Evolutionary conservation across 2,329 filamentous ascomycete genomes (phyloP), one percentile per base, ranked within the genome.

Genomic region (Neoarthrinium moseri): DNA sequence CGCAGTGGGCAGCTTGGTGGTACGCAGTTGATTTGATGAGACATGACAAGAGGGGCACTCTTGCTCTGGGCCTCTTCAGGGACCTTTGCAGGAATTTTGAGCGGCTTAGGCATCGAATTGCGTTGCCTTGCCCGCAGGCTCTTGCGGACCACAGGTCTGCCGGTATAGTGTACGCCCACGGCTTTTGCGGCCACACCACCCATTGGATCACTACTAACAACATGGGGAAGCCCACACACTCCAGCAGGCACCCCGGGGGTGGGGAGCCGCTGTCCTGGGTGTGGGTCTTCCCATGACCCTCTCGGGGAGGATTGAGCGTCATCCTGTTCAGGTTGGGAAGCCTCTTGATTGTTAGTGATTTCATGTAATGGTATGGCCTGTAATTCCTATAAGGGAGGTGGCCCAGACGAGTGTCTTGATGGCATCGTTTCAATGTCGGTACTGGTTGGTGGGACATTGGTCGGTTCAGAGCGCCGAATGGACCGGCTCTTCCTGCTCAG

Each of bases 331-430:
- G 40, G 7, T 22, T 15, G 41, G 41, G 41, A 20, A 29, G 33
- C 48, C 43, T 45, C 50, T 48, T 53, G 51, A 54, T 55, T 53
- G 49, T 59, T 58, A 53, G 64, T 62, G 64, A 67, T 56, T 60
- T 62, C 62, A 61, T 70, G 68, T 68, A 66, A 66, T 69, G 74
- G 68, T 72, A 74, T 73, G 75, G 70, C 78, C 78, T 80, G 74
- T 68, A 63, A 74, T 66, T 72, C 70, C 80, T 77, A 84, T 76
- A 77, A 77, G 36, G 65, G 63, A 55, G 65, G 53, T 27, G 62
- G 47, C 47, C 73, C 65, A n/a, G n/a, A n/a, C 51, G 54, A 57
- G 43, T 54, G 63, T 8, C 63, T 63, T 3, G 71, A 71, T 11
- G 73, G 72, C n/a, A 75, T 41, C 17, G 32, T 46, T 35, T 41